phyloP scores from a whole-genome alignment of 257 asterid genomes.

The Solanum etuberosum region DNA sequence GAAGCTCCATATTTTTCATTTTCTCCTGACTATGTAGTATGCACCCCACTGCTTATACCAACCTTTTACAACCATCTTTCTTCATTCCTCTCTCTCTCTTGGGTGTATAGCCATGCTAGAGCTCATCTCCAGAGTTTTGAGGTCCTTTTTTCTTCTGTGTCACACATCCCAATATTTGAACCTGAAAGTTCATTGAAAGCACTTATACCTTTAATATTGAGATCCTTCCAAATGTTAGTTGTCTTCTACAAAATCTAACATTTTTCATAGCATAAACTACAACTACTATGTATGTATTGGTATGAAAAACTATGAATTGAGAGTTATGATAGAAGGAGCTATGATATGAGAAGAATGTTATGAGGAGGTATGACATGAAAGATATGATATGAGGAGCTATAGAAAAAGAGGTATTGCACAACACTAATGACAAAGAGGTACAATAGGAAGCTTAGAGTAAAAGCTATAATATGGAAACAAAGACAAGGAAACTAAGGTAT shows the following conservation, averaged over 20 bases:
- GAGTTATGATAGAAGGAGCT: neutral
- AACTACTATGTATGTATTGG: neutral
- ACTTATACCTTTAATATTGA: neutral
- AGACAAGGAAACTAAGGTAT: neutral
- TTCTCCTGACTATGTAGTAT: neutral
- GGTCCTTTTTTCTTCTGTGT: neutral
- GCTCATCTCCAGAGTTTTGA: neutral
- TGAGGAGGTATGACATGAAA: neutral
- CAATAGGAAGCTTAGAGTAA: neutral
- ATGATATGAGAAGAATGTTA: neutral
- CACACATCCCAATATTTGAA: neutral
- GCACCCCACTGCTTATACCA: neutral
- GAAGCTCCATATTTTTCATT: neutral
- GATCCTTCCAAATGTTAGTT: neutral
- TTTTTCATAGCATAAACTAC: neutral
- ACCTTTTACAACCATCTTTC: neutral
- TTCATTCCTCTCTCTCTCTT: neutral
- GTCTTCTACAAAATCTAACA: neutral
- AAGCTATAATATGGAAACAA: neutral
- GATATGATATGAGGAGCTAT: neutral
- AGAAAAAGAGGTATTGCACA: neutral
- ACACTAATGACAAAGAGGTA: neutral
- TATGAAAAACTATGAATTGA: neutral
- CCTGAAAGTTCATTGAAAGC: neutral
- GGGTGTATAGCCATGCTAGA: neutral